These are phyloP conservation scores for Coffea eugenioides DNA, from an alignment of 257 asterid genomes.

Conservation along the genomic window DNA sequence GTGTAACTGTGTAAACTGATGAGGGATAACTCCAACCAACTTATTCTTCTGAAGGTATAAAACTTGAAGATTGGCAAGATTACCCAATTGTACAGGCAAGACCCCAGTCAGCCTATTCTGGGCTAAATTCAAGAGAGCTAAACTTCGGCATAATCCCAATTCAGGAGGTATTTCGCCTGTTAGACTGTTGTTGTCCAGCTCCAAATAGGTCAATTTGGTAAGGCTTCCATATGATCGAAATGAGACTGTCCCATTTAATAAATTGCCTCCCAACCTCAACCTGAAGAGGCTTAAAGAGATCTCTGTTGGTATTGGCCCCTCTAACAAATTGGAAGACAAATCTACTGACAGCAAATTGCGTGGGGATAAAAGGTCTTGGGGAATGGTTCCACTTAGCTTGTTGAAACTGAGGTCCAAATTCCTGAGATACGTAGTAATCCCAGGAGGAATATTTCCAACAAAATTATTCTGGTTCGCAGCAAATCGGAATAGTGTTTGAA, in stretches of 20 bases:
- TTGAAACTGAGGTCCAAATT: constrained; percentile 72
- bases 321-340: constrained; percentile 46
- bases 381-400: constrained; percentile 46
- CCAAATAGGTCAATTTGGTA: constrained; percentile 50
- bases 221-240: constrained; percentile 33
- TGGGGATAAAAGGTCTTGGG: constrained; percentile 44
- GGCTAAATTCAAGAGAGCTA: constrained; percentile 65
- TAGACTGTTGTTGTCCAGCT: constrained; percentile 51
- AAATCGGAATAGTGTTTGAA: constrained; percentile 43
- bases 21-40: constrained; percentile 57
- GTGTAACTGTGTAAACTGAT: constrained; percentile 29
- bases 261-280: constrained; percentile 68
- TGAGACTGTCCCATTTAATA: constrained; percentile 46
- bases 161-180: constrained; percentile 59
- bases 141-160: constrained; percentile 40
- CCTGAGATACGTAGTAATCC: constrained; percentile 39
- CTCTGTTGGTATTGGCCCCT: constrained; percentile 50
- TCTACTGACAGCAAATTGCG: constrained; percentile 53
- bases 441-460: constrained; percentile 54
- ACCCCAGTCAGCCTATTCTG: constrained; percentile 47
- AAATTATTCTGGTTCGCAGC: constrained; percentile 63
- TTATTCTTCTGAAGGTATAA: constrained; percentile 54
- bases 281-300: constrained; percentile 44
- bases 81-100: constrained; percentile 45
- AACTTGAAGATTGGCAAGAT: constrained; percentile 55